These are phyloP conservation scores for Kregervanrija pseudodelftensis DNA, from an alignment of 805 yeast species.

Conservation along the genomic window DNA sequence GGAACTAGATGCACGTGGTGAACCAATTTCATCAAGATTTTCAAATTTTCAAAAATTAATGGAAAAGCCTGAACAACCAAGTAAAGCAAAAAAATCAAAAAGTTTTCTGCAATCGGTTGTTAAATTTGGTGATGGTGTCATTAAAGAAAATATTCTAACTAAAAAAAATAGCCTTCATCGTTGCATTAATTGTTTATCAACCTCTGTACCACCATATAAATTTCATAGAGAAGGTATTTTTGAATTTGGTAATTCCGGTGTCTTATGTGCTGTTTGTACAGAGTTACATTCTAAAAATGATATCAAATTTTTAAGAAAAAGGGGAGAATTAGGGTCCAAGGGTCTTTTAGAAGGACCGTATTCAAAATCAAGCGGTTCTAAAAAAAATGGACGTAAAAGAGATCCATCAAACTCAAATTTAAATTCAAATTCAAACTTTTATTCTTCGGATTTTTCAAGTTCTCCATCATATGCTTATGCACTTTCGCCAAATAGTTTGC, in stretches of 20 bases:
- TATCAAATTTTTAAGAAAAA: conserved; percentile 18
- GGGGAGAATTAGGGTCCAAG: conserved; percentile 27
- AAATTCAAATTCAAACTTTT: background rate
- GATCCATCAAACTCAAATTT: background rate
- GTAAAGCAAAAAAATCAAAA: conserved; percentile 24
- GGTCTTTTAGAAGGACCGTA: conserved; percentile 30
- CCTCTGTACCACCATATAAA: conserved; percentile 25
- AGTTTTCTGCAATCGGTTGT: conserved; percentile 26
- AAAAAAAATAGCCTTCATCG: conserved; percentile 11
- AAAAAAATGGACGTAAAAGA: conserved; percentile 2
- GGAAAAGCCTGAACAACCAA: conserved; percentile 17
- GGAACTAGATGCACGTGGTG: conserved; percentile 19
- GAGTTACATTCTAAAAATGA: conserved; percentile 18
- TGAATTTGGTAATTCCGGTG: conserved; percentile 29
- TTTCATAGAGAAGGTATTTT: conserved; percentile 28
- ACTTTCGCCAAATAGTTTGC: conserved; percentile 7
- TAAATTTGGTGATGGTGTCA: conserved; percentile 20
- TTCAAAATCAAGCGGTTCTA: background rate
- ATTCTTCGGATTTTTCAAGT: conserved; percentile 5
- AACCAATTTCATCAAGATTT: conserved; percentile 24
- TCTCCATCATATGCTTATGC: conserved; percentile 5
- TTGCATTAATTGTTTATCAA: conserved; percentile 27
- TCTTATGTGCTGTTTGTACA: conserved; percentile 25
- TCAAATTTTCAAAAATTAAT: conserved; percentile 23
- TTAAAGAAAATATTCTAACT: background rate